phyloP scores from a whole-genome alignment of 495 filamentous ascomycete genomes.

The Hypoxylon crocopeplum region DNA sequence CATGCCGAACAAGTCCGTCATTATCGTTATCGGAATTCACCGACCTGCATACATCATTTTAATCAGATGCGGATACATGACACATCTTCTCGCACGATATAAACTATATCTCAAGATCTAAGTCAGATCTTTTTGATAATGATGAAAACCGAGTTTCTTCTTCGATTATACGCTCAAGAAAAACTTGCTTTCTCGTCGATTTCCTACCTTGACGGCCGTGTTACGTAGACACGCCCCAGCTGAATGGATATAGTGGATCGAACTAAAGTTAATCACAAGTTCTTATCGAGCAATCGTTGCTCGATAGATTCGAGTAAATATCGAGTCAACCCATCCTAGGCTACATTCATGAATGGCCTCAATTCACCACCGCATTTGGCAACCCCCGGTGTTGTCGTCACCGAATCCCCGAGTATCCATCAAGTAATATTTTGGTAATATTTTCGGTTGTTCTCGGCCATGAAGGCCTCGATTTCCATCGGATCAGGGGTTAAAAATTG shows the following conservation, averaged over 20 bases:
- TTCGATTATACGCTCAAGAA: too few species aligned
- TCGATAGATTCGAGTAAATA: constrained; percentile 36
- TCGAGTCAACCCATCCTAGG: constrained; percentile 15
- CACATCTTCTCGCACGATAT: too few species aligned
- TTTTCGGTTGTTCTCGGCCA: constrained; percentile 24
- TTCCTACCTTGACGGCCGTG: constrained; percentile 21
- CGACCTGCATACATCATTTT: too few species aligned
- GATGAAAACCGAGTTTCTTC: not conserved
- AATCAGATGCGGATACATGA: too few species aligned
- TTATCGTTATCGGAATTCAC: constrained; percentile 31
- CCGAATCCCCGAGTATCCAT: constrained; percentile 16
- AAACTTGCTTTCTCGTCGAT: too few species aligned
- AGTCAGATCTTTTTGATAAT: not conserved
- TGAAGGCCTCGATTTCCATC: constrained; percentile 9
- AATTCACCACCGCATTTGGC: constrained; percentile 17
- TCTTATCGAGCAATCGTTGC: constrained; percentile 34
- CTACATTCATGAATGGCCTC: constrained; percentile 23
- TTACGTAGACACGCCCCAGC: constrained; percentile 23
- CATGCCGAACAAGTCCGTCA: not conserved
- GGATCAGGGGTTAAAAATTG: constrained; percentile 4
- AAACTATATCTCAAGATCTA: too few species aligned
- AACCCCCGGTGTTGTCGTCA: not conserved
- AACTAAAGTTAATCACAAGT: constrained; percentile 14
- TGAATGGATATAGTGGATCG: constrained; percentile 12
- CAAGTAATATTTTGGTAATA: constrained; percentile 33